These are phyloP conservation scores for Jamesozyma piceae DNA, from an alignment of 805 yeast genomes.

Conservation along the genomic window DNA sequence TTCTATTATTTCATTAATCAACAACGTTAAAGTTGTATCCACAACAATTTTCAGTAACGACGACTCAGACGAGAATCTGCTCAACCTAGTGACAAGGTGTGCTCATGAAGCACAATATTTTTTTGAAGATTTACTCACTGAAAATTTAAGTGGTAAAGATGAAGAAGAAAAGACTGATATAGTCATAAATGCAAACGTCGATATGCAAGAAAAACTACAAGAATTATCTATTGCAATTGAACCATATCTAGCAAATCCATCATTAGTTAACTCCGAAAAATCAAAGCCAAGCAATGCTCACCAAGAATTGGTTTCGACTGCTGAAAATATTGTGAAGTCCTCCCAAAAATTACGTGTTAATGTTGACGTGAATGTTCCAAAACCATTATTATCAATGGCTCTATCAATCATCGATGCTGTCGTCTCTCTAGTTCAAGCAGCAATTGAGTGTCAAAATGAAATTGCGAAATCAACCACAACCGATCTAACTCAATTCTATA, in stretches of 20 bases:
- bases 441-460: slow-evolving; percentile 74
- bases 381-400: slow-evolving; percentile 69
- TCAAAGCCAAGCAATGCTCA: slow-evolving; percentile 55
- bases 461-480: slow-evolving; percentile 48
- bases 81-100: slow-evolving; percentile 33
- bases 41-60: slow-evolving; percentile 4
- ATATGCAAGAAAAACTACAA: slow-evolving; percentile 64
- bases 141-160: slow-evolving; percentile 44
- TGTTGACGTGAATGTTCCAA: slow-evolving; percentile 40
- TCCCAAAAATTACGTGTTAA: slow-evolving; percentile 54
- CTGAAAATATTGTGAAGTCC: slow-evolving; percentile 58
- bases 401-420: slow-evolving; percentile 74
- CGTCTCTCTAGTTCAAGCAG: slow-evolving; percentile 58
- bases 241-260: slow-evolving; percentile 29
- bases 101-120: slow-evolving; percentile 56
- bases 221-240: slow-evolving; percentile 47
- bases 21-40: slow-evolving; percentile 30
- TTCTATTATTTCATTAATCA: slow-evolving; percentile 36
- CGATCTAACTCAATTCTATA: slow-evolving; percentile 49
- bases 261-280: slow-evolving; percentile 15
- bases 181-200: slow-evolving; percentile 66
- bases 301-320: slow-evolving; percentile 63
- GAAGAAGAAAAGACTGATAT: slow-evolving; percentile 60
- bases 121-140: slow-evolving; percentile 50
- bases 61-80: slow-evolving; percentile 5